Base-by-base conservation (phyloP, 2,329 filamentous ascomycete genomes). In the Colletotrichum liaoningense region DNA sequence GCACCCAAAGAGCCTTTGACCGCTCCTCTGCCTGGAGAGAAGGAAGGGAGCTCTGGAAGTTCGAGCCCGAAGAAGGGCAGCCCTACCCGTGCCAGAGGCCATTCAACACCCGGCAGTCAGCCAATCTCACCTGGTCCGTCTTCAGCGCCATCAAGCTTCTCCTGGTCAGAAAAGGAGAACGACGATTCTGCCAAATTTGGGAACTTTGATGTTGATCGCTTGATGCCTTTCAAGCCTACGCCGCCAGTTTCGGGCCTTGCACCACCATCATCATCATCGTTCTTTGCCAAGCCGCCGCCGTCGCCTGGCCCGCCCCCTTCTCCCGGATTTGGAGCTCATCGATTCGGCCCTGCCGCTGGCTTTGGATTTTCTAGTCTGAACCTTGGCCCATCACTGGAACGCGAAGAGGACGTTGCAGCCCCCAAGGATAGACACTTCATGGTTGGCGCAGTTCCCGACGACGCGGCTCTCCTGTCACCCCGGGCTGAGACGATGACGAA, bases 401-500 rank as follows among this genome's bases (percentile, higher is more conserved):
- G 72, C 77, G 72, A 82, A 72, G 63, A 73, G 14, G 60, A 73
- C 16, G 75, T 79, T 19, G 71, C 75, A 33, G 67, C 64, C 24
- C 75, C 77, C 11, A 75, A 79, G 4, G 81, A 82, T 67, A 80
- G 83, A 78, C 82, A 83, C 73, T 77, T 85, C 35, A 74, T 86
- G 26, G 69, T 82, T 72, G 71, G 80, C n/a, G 78, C 77, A 14
- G 77, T 81, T 46, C 81, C 84, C 1, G 84, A 85, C 16, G 86
- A 88, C 12, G 88, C 91, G 59, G 85, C 90, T 14, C 82, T 94
- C 11, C 88, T 94, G 86, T 95, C 93, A 3, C 93, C 94, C 0
- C 89, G 93, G 56, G 91, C 87, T 1, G 92, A 93, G 77, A 90
- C 92, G 19, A 95, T 95, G 86, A 94, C 92, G 2, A 90, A 88